Evolutionary conservation across 1,284 basidiomycete species (phyloP), one percentile per base, ranked within the genome.

Genomic region (Leccinum subrobustum): DNA sequence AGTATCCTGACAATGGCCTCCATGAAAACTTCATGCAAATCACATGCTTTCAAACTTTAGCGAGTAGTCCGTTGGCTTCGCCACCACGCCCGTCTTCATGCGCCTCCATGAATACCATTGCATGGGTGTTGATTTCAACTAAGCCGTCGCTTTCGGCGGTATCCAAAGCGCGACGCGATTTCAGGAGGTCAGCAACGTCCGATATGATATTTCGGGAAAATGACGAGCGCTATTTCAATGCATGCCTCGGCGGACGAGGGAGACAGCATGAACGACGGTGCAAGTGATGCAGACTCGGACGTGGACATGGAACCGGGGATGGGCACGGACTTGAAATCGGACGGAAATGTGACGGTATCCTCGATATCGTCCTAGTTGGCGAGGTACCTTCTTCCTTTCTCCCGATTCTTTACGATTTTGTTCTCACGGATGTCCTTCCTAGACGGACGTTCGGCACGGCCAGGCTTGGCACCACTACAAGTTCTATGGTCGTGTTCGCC

Each of bases 401-500:
- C 52, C 31, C 29, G 7, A 6, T 52, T 31, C 23, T 27, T 56
- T 42, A 18, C 2, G 4, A 9, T 1, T 29, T 11, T 23, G 23
- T 60, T 37, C 52, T 68, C 57, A 57, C 25, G 12, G 42, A 57
- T 48, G 9, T 8, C 9, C 18, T 12, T 60, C 23, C 18, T 63
- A 84, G 81, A 87, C 84, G 12, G 83, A 88, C 60, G 60, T 70
- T 11, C 73, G 75, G 7, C 86, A 89, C 64, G 81, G 80, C 3
- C 73, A 79, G 54, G 87, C 87, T 12, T 89, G 86, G 83, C 78
- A 83, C 60, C 73, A 78, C 60, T 88, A 81, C 70, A 77, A 72
- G 16, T 86, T 83, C 68, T 83, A 85, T 64, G 88, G 88, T 4
- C 83, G 88, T 29, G 77, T 91, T 16, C 81, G 88, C 37, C 68